phyloP scores from a whole-genome alignment of 768 basidiomycete genomes.

The Lactifluus pinguis region DNA sequence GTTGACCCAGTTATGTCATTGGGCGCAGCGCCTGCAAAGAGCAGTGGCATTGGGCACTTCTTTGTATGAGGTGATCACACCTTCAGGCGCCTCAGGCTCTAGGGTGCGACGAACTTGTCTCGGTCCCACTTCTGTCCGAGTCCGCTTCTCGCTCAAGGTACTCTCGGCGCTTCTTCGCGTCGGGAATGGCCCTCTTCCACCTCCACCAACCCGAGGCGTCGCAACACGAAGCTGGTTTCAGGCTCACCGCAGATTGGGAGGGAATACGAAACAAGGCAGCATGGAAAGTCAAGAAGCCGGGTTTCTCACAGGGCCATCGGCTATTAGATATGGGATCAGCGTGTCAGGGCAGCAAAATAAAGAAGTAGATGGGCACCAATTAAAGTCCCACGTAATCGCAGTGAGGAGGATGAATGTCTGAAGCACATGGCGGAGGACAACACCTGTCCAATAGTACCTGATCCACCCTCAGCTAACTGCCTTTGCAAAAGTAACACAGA shows the following conservation, averaged over 20 bases:
- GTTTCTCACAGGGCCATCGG: conserved; percentile 25
- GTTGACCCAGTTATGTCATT: too few relatives aligned
- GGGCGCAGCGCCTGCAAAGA: too few relatives aligned
- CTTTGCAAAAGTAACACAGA: conserved; percentile 45
- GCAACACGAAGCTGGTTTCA: conserved; percentile 38
- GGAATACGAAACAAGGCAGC: conserved; percentile 38
- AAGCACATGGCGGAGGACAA: too few relatives aligned
- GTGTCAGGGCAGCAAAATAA: neutral
- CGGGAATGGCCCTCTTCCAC: conserved; percentile 50
- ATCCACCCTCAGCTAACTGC: too few relatives aligned
- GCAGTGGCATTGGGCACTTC: too few relatives aligned
- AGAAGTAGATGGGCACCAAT: conserved; percentile 37
- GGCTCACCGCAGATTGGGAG: conserved; percentile 35
- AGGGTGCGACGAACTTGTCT: too few relatives aligned
- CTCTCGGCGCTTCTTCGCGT: conserved; percentile 32
- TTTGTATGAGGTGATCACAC: too few relatives aligned
- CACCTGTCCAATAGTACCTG: too few relatives aligned
- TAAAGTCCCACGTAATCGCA: conserved; percentile 78
- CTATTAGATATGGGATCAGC: conserved; percentile 28
- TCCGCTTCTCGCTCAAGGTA: too few relatives aligned
- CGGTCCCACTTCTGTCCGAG: too few relatives aligned
- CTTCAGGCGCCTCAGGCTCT: too few relatives aligned
- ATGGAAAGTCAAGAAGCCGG: conserved; percentile 82
- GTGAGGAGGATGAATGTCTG: too few relatives aligned
- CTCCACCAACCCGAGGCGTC: conserved; percentile 47